Base-by-base conservation (phyloP, 352 stramenopile genomes). In the Globisporangium mamillatum region DNA sequence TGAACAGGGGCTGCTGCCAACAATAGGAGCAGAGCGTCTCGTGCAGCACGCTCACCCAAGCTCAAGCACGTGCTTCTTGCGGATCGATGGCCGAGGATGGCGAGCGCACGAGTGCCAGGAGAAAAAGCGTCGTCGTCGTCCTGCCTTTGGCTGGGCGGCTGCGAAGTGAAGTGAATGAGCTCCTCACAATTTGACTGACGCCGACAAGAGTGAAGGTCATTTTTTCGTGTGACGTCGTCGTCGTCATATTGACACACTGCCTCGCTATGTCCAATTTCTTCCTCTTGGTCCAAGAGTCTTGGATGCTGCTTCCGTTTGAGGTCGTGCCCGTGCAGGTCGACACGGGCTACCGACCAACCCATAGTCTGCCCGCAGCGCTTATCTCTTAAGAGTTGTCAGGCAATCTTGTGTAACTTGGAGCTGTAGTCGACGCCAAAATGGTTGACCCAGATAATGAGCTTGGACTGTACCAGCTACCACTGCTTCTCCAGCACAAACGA, bases 401-500 rank as follows among this genome's bases (percentile, higher is more conserved):
- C 27, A 32, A 32, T 32, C 27, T 32, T 32, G 27, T 32, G 27
- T 32, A 32, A 69, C 18, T 72, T 25, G 57, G 70, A 73, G 44
- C 41, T 73, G 34, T 70, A 73, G 41, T 73, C 63, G 2, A 41
- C 29, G 64, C 52, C 67, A 63, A 46, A 76, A 48, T 57, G 68
- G 7, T 71, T 16, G 48, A 77, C 67, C 72, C 72, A 75, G 6
- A 77, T 22, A 29, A 69, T 67, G 24, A 75, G 66, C 44, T 75
- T 73, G 0, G 69, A 67, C n/a, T 78, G 72, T 2, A 78, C 69
- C 22, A 71, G 52, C 0, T 10, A 5, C 68, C 68, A 73, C 34
- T 78, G 72, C 2, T 36, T 67, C 55, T 76, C 70, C 7, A 75
- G 67, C 55, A 79, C 70, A 32, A 76, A 76, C 44, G 73, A 67